These are phyloP conservation scores for Saussurea involucrata DNA, from an alignment of 129 eudicot genomes.

Conservation along the genomic window DNA sequence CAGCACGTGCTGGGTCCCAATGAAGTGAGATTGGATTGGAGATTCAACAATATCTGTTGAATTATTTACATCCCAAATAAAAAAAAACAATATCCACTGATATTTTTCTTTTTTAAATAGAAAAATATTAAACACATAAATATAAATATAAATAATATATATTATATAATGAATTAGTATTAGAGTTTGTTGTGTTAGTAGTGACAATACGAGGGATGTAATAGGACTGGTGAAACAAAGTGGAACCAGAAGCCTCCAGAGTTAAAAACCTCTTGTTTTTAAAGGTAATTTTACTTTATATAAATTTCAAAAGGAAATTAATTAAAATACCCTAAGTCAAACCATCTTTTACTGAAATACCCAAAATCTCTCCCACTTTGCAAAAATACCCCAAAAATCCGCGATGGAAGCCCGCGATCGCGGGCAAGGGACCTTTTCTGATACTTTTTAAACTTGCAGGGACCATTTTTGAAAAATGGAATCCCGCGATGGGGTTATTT, in stretches of 20 bases:
- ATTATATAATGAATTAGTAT: not conserved
- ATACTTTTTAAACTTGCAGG: too few relatives aligned
- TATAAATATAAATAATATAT: not conserved
- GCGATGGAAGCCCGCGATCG: too few relatives aligned
- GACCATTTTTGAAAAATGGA: too few relatives aligned
- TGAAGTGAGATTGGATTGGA: constrained; percentile 93
- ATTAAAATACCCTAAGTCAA: too few relatives aligned
- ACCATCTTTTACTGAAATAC: too few relatives aligned
- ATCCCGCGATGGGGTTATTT: too few relatives aligned
- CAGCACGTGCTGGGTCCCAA: constrained; percentile 70
- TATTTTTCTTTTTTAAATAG: not conserved
- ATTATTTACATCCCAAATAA: not conserved
- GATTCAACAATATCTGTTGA: constrained; percentile 75
- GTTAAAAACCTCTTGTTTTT: not conserved
- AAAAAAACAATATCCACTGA: not conserved
- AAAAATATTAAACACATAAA: not conserved
- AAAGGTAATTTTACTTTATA: not conserved
- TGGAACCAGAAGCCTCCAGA: constrained; percentile 38
- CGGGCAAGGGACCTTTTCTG: too few relatives aligned
- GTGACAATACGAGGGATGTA: not conserved
- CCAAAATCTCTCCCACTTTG: too few relatives aligned
- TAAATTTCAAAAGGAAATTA: not conserved
- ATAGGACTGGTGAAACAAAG: constrained; percentile 70
- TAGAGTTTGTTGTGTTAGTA: not conserved
- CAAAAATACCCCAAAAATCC: too few relatives aligned